Evolutionary conservation across 129 eudicot species (phyloP).

Genomic region (Helichrysum umbraculigerum): DNA sequence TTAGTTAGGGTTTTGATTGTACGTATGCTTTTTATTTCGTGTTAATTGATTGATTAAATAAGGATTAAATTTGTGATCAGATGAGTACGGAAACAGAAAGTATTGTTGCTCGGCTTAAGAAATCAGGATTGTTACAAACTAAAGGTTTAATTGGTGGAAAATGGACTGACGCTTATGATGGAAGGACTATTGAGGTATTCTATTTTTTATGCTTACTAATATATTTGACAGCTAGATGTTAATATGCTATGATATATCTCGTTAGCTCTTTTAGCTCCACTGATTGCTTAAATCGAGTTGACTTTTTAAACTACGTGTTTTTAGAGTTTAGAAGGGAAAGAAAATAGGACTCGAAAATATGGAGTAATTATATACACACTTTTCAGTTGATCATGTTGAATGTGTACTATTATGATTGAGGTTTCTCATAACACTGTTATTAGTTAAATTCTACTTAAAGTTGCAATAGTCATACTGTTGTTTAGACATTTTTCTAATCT

Average conservation of each 20-base stretch:
- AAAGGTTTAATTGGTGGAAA: constrained; percentile 85
- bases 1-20: constrained; percentile 9
- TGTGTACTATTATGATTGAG: not conserved
- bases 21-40: not conserved
- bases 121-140: constrained; percentile 56
- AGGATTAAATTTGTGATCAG: constrained; percentile 28
- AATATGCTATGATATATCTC: too few species aligned
- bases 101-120: constrained; percentile 59
- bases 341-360: not conserved
- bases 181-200: constrained; percentile 67
- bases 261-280: not conserved
- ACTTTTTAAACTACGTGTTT: not conserved
- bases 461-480: not conserved
- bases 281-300: not conserved
- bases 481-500: not conserved
- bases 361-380: not conserved
- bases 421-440: not conserved
- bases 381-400: not conserved
- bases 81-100: constrained; percentile 58
- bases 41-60: not conserved
- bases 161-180: constrained; percentile 87
- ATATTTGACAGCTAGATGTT: too few species aligned
- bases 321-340: not conserved
- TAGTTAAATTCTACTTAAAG: not conserved
- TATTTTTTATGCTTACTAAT: not conserved